Base-by-base conservation (phyloP, 257 asterid species). In the Przewalskia tangutica region DNA sequence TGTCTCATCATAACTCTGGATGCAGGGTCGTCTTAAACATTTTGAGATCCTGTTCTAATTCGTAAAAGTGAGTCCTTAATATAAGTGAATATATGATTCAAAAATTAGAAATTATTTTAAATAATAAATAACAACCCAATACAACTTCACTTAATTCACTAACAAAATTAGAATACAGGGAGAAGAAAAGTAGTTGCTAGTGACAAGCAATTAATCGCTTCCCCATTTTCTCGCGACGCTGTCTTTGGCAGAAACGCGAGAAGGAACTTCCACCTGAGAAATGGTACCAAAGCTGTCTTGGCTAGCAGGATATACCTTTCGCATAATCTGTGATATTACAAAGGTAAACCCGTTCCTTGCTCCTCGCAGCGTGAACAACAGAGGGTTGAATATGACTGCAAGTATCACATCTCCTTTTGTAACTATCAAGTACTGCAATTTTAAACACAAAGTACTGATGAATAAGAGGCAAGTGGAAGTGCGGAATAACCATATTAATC, bases 141-240 rank as follows among this genome's bases (percentile, higher is more conserved):
- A n/a, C n/a, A n/a, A n/a, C n/a, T n/a, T n/a, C n/a, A n/a, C n/a
- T n/a, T n/a, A n/a, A n/a, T n/a, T n/a, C 8, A 14, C 14, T 63
- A 16, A 32, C 0, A 46, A 63, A 4, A 62, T 18, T 14, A 63
- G 7, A 63, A 62, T 13, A 56, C 59, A 80, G 42, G 83, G 34
- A 42, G 23, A 60, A 53, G 76, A 46, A 1, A 62, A 44, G 46
- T 4, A 46, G 16, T 63, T 80, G 83, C 77, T 0, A 46, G 44
- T 17, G 46, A 46, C 8, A 0, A 59, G 86, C 81, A 65, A 82
- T 81, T 88, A 93, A 83, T 82, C 87, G 90, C 94, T 85, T 82
- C 97, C 92, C 98, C 99, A 95, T 90, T 95, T 95, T 75, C 94
- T 89, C 77, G 89, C 84, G 4, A 91, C 98, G 48, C 87, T 89